These are phyloP conservation scores for Gossypium herbaceum DNA, from an alignment of 345 rosid genomes.

Conservation along the genomic window DNA sequence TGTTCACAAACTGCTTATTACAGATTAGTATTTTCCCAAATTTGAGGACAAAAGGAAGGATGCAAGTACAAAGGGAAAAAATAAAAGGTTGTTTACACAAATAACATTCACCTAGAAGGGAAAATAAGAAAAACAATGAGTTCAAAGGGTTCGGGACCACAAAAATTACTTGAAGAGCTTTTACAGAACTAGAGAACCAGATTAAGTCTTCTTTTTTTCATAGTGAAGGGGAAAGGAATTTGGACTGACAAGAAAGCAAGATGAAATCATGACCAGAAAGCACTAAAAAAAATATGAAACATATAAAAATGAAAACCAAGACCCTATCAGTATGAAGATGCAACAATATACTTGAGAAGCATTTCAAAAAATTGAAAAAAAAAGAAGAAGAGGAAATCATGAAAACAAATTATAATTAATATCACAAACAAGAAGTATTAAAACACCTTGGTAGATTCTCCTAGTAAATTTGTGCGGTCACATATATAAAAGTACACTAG, in stretches of 20 bases:
- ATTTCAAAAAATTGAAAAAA: background rate
- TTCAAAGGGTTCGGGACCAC: background rate
- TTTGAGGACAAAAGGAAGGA: background rate
- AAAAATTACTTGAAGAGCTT: background rate
- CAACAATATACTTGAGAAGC: background rate
- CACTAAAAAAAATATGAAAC: background rate
- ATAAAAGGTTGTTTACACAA: background rate
- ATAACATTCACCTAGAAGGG: background rate
- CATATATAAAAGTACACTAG: constrained; percentile 70
- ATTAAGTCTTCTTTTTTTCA: no score
- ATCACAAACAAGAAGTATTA: constrained; percentile 10
- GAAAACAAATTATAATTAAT: background rate
- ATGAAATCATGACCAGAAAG: background rate
- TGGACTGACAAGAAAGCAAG: background rate
- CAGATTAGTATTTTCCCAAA: background rate
- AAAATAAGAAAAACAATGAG: background rate
- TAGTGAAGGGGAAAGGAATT: background rate
- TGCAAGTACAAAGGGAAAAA: background rate
- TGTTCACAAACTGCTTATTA: background rate
- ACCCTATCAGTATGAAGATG: background rate
- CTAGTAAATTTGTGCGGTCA: constrained; percentile 75
- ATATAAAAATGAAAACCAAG: background rate
- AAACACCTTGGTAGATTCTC: constrained; percentile 76
- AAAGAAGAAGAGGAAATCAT: background rate
- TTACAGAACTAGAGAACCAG: background rate